These are phyloP conservation scores for Seiridium unicorne DNA, from an alignment of 2,329 filamentous ascomycete species.

Conservation along the genomic window DNA sequence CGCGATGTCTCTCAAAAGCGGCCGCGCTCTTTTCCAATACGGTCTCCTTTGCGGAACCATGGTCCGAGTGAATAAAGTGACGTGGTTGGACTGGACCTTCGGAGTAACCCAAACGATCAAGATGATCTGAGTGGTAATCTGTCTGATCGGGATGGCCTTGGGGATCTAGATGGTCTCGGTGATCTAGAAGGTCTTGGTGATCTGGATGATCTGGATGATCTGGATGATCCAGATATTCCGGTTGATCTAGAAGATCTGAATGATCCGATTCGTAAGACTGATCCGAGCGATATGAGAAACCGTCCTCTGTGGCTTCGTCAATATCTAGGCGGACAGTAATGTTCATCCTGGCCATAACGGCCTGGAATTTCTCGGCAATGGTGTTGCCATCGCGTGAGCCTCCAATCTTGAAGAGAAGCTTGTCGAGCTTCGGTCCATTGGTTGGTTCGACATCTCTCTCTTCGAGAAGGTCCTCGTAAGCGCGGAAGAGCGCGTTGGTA, in stretches of 20 bases:
- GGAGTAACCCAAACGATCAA: no score
- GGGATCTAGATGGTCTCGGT: neutral
- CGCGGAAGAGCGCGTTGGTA: slow-evolving; percentile 75
- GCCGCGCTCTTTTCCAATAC: slow-evolving; percentile 20
- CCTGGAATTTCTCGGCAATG: slow-evolving; percentile 69
- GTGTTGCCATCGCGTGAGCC: slow-evolving; percentile 56
- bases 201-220: neutral
- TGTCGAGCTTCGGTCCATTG: slow-evolving; percentile 72
- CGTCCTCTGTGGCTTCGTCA: slow-evolving; percentile 24
- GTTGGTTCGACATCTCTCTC: slow-evolving; percentile 69
- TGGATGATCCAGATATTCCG: neutral
- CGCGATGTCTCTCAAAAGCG: slow-evolving; percentile 19
- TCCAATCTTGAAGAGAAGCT: slow-evolving; percentile 77
- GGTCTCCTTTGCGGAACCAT: neutral
- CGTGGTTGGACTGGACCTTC: no score
- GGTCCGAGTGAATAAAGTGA: neutral
- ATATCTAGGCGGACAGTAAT: slow-evolving; percentile 65
- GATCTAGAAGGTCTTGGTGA: neutral
- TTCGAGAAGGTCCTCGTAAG: slow-evolving; percentile 75
- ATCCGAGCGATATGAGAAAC: slow-evolving; percentile 11
- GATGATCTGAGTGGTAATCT: no score
- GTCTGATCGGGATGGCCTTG: no score
- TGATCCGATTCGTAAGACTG: slow-evolving; percentile 2
- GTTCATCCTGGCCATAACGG: slow-evolving; percentile 65
- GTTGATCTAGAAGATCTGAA: slow-evolving; percentile 9